phyloP scores from a whole-genome alignment of 768 basidiomycete species.

The Kwoniella pini region DNA sequence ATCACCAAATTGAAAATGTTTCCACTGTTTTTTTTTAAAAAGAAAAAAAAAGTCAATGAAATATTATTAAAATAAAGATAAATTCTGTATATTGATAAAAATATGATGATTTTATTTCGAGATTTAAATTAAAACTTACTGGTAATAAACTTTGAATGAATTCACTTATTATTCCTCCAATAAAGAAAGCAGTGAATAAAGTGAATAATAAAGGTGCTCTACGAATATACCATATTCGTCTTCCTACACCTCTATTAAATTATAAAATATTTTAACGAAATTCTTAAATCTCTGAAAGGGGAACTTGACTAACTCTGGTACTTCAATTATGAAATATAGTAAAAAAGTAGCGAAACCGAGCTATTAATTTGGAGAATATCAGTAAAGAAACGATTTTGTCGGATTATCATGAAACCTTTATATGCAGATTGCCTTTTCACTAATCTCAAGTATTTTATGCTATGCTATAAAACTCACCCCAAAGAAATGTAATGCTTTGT shows the following conservation, averaged over 20 bases:
- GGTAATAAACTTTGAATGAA: conserved; percentile 47
- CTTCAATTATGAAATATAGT: conserved; percentile 52
- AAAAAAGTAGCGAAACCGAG: conserved; percentile 52
- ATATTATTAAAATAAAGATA: no score
- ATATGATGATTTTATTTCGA: no score
- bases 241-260: conserved; percentile 29
- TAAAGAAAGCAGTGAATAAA: conserved; percentile 38
- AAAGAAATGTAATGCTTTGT: conserved; percentile 54
- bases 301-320: conserved; percentile 46
- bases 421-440: no score
- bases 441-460: not conserved
- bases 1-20: conserved; percentile 50
- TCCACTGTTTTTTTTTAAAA: conserved; percentile 39
- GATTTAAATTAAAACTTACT: conserved; percentile 32
- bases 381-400: no score
- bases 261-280: no score
- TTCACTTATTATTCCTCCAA: conserved; percentile 48
- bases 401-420: no score
- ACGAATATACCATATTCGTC: conserved; percentile 52
- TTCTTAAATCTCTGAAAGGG: no score
- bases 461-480: conserved; percentile 37
- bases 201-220: conserved; percentile 48
- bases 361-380: conserved; percentile 8
- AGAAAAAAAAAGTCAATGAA: not conserved
- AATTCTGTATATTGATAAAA: no score